Percentiles rank a stretch among this genome's conserved stretches.
Conservation (phyloP, 1,284 basidiomycete species). For the Retiboletus flavoniger region DNA sequence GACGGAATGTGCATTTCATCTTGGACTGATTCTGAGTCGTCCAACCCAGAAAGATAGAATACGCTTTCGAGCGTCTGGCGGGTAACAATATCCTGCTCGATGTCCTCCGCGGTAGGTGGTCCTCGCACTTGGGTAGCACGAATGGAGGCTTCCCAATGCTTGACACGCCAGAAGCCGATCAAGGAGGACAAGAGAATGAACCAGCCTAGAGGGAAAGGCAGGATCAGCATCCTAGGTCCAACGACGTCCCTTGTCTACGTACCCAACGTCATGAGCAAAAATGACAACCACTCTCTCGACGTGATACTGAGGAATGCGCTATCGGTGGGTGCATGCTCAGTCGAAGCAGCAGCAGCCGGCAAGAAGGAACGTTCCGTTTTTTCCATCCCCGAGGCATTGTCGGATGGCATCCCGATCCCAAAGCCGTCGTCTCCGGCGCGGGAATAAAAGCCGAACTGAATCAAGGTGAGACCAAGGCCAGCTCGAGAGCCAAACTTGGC, state of each 20-base stretch:
- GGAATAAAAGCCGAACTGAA: slow-evolving; percentile 80
- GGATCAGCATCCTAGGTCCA: slow-evolving; percentile 1
- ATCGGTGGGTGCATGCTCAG: slow-evolving; percentile 16
- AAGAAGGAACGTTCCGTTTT: slow-evolving; percentile 15
- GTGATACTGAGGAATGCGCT: slow-evolving; percentile 34
- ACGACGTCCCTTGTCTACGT: slow-evolving; percentile 17
- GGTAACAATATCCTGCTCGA: slow-evolving; percentile 46
- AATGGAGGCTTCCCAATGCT: slow-evolving; percentile 73
- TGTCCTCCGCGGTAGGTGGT: slow-evolving; percentile 42
- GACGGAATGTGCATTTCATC: slow-evolving; percentile 30
- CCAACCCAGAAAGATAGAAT: slow-evolving; percentile 40
- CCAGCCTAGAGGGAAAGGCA: slow-evolving; percentile 58
- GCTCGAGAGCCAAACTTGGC: slow-evolving; percentile 93
- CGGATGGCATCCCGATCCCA: slow-evolving; percentile 12
- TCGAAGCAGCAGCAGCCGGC: slow-evolving; percentile 11
- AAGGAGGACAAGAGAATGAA: slow-evolving; percentile 80
- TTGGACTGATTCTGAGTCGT: slow-evolving; percentile 19
- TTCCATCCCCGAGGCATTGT: slow-evolving; percentile 2
- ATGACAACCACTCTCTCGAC: slow-evolving; percentile 79
- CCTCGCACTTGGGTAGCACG: slow-evolving; percentile 42
- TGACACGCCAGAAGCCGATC: slow-evolving; percentile 82
- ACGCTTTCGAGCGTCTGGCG: slow-evolving; percentile 48
- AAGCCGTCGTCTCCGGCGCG: slow-evolving; percentile 35
- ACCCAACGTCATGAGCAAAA: slow-evolving; percentile 88
- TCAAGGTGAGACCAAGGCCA: slow-evolving; percentile 91